Conservation (phyloP, 1,284 basidiomycete species). For the Phylloporus sp. region DNA sequence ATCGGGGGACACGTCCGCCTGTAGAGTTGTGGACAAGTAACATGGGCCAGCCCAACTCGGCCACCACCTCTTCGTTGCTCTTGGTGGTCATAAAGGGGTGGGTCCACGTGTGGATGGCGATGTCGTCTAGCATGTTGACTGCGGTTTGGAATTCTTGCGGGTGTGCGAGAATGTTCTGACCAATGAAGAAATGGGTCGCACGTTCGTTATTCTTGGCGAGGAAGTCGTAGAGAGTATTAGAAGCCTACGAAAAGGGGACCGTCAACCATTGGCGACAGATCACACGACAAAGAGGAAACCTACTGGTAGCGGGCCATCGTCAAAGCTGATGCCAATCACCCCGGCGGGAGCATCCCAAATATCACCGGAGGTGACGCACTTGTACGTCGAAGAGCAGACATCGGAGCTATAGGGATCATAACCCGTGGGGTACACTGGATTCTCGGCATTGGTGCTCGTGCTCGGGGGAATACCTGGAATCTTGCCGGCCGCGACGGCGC, state of each 20-base stretch:
- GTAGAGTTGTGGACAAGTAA: slow-evolving; percentile 83
- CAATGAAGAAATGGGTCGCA: slow-evolving; percentile 87
- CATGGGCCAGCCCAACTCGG: slow-evolving; percentile 84
- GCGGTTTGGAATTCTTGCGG: slow-evolving; percentile 57
- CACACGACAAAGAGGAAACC: slow-evolving; percentile 35
- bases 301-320: slow-evolving; percentile 78
- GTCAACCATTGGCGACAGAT: slow-evolving; percentile 33
- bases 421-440: slow-evolving; percentile 60
- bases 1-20: slow-evolving; percentile 70
- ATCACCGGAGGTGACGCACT: slow-evolving; percentile 62
- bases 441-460: slow-evolving; percentile 42
- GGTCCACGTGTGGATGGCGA: slow-evolving; percentile 82
- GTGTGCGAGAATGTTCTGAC: slow-evolving; percentile 66
- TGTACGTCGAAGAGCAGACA: slow-evolving; percentile 71
- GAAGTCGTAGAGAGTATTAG: slow-evolving; percentile 53
- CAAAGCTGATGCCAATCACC: slow-evolving; percentile 65
- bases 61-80: slow-evolving; percentile 70
- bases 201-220: slow-evolving; percentile 60
- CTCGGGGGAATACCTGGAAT: slow-evolving; percentile 72
- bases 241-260: slow-evolving; percentile 25
- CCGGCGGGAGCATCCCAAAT: slow-evolving; percentile 75
- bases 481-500: slow-evolving; percentile 66
- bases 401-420: slow-evolving; percentile 52
- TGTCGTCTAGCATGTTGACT: slow-evolving; percentile 59
- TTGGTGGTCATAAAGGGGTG: slow-evolving; percentile 84